Evolutionary conservation across 1,139 yeast genomes (phyloP), one percentile per base, ranked within the genome.

Genomic region (Blastobotrys serpentis): DNA sequence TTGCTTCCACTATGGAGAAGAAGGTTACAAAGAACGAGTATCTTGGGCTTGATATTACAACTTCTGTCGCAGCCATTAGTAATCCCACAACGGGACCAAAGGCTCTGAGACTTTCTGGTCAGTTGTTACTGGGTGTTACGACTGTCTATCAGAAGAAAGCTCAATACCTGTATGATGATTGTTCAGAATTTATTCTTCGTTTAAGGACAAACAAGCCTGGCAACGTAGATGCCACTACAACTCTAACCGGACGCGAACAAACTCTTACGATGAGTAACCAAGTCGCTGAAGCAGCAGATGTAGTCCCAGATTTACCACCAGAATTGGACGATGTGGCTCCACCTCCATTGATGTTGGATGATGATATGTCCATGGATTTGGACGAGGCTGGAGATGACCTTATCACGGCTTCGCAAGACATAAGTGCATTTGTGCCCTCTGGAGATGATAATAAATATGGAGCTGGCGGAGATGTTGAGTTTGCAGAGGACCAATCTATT

Each of bases 91-190:
- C 63, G 19, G 78, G 74, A 48, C 78, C 86, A 13, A 75, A 89
- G 52, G 88, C 97, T 0, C 73, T 92, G 46, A 74, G 98, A 52
- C 74, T 89, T 34, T 86, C 96, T 1, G 96, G 97, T 6, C 97
- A 89, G 62, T 73, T 90, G 49, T 73, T 92, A 45, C 80, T 86
- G 48, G 98, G 98, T 44, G 88, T 92, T 10, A 95, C 89, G 26
- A 76, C 89, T 51, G 90, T 92, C 18, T 90, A 89, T 67, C 84
- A 92, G 26, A 75, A 94, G 52, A 88, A 90, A 68, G 89, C 97
- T 19, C 83, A 84, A 57, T 86, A 87, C 58, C 72, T 92, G 39
- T 73, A 86, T 45, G 94, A 88, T 52, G 98, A 92, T 63, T 92
- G 89, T 37, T 95, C 87, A 56, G 84, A 90, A 1, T 70, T 90